phyloP scores from a whole-genome alignment of 2,329 filamentous ascomycete species.

The Trichoderma sp. region DNA sequence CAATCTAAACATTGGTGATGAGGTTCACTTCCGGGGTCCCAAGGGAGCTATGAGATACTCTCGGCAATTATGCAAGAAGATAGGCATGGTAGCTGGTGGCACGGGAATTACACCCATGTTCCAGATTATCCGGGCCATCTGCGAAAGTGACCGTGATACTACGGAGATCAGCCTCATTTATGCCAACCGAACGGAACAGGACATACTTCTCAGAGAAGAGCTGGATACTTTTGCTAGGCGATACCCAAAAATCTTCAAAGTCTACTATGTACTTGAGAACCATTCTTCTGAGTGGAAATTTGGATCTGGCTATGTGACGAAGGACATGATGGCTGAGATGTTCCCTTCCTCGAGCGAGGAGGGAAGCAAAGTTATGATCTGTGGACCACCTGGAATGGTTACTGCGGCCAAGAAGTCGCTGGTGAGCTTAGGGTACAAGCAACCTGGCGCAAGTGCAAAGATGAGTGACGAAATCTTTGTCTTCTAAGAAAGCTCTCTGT shows the following conservation, averaged over 20 bases:
- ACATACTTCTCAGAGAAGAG: slow-evolving; percentile 59
- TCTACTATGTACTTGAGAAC: slow-evolving; percentile 57
- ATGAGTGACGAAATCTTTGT: slow-evolving; percentile 57
- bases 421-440: slow-evolving; percentile 51
- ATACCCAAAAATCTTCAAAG: slow-evolving; percentile 55
- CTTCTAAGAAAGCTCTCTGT: slow-evolving; percentile 40
- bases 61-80: slow-evolving; percentile 34
- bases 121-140: slow-evolving; percentile 63
- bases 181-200: slow-evolving; percentile 58
- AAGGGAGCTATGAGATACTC: slow-evolving; percentile 42
- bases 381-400: slow-evolving; percentile 63
- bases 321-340: slow-evolving; percentile 49
- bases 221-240: slow-evolving; percentile 54
- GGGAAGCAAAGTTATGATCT: slow-evolving; percentile 55
- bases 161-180: slow-evolving; percentile 61
- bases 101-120: slow-evolving; percentile 40
- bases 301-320: slow-evolving; percentile 53
- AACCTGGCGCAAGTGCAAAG: slow-evolving; percentile 51
- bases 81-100: slow-evolving; percentile 58
- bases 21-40: slow-evolving; percentile 55
- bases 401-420: slow-evolving; percentile 56
- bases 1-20: slow-evolving; percentile 49
- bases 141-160: slow-evolving; percentile 57
- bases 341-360: slow-evolving; percentile 49
- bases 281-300: slow-evolving; percentile 50